Base-by-base conservation (phyloP, 345 rosid species). In the Hibiscus trionum region DNA sequence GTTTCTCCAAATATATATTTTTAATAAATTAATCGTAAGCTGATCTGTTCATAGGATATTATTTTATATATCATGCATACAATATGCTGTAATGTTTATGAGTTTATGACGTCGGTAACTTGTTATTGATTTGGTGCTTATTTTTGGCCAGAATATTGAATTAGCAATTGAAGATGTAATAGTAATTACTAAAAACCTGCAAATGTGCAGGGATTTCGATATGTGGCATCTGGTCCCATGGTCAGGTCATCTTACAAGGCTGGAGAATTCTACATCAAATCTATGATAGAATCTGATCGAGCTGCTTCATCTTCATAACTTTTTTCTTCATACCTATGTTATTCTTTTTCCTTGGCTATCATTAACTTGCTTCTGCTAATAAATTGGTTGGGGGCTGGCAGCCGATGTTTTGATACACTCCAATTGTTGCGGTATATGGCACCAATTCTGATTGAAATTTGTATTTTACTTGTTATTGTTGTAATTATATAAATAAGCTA, bases 161-260 rank as follows among this genome's bases (percentile, higher is more conserved):
- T 55, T 19, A 27, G 44, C 44, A 3, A 49, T 27, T 66, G 57
- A 14, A 66, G 35, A 26, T 27, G 24, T 26, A 47, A 66, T 26
- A 56, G 27, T 56, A 56, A 27, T 56, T 19, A 9, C 11, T 56
- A 56, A 56, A 56, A 19, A 56, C 19, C 29, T 56, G 29, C 79
- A 75, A 57, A 39, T 80, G 73, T 35, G 53, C 87, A 93, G 98
- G 98, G 99, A 76, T 96, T 93, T 72, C 93, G 99, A 31, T 95
- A 90, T 24, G 98, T 96, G 59, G 99, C 98, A 73, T 96, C 97
- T 57, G 98, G 99, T 66, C 98, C 98, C 42, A 93, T 93, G 99
- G 99, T 96, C 70, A 86, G 97, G 81, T 96, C 99, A 63, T 96
- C 99, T 10, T 96, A 93, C 88, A 96, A 96, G 85, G 99, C 98